Evolutionary conservation across 192 early-diverging fungal species (phyloP), one percentile per base, ranked within the genome.

Genomic region (Gamsiella multidivaricata): DNA sequence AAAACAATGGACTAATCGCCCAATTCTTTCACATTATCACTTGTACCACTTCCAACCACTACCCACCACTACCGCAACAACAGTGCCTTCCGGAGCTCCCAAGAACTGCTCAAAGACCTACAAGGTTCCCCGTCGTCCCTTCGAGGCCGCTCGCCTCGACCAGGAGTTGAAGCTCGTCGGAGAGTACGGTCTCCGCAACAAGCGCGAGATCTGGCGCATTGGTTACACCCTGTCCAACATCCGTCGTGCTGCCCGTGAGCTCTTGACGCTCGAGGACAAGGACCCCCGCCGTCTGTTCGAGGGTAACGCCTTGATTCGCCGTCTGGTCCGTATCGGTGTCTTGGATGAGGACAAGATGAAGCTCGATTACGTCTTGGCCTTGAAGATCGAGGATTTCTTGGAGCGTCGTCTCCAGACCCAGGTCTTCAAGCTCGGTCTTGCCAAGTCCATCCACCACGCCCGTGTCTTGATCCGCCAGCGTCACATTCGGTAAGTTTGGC

Each of bases 171-270:
- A 94, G 90, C 92, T 98, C 66, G 90, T 94, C 82, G 97, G 97
- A 73, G 94, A 96, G 83, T 99, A 92, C 89, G 96, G 96, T 87
- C 93, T 99, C 81, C 88, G 92, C 70, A 97, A 96, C 95, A 99
- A 98, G 93, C 94, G 93, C 74, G 97, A 99, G 88, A 95, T 99
- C 88, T 99, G 93, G 93, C 91, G 97, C 82, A 93, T 99, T 57
- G 95, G 93, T 72, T 92, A 90, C 85, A 94, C 94, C 74, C 91
- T 99, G 71, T 99, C 97, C 87, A 97, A 98, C 88, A 97, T 99
- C 80, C 97, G 97, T 90, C 97, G 97, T 98, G 97, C 97, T 69
- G 97, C 97, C 72, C 95, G 97, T 97, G 96, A 99, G 87, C 93
- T 99, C 67, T 88, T 99, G 73, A 98, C 94, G 61, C 88, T 98